Percentiles rank a stretch among this genome's conserved stretches.
These are phyloP conservation scores for Hypholoma sublateritium DNA, from an alignment of 768 basidiomycete species.

Conservation along the genomic window DNA sequence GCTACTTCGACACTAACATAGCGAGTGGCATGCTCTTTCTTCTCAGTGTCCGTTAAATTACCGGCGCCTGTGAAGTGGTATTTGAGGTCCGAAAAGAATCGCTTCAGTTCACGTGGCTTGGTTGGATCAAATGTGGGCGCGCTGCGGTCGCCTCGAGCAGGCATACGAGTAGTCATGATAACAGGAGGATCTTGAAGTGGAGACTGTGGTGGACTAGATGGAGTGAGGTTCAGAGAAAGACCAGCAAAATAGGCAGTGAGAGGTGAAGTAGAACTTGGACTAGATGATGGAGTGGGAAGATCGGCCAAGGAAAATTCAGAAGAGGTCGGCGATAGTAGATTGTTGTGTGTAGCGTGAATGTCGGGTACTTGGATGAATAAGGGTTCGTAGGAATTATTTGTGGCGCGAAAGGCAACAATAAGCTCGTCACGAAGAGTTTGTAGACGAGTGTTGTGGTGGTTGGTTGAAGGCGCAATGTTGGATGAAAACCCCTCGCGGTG, in stretches of 20 bases:
- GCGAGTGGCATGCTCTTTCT: background rate
- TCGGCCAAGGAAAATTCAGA: background rate
- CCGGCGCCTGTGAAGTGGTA: background rate
- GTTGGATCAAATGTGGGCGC: constrained; percentile 13
- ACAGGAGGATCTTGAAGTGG: no score
- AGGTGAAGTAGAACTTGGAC: background rate
- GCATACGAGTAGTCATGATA: constrained; percentile 9
- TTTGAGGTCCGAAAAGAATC: background rate
- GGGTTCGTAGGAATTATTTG: constrained; percentile 3
- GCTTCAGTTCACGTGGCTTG: background rate
- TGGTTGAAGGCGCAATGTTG: constrained; percentile 8
- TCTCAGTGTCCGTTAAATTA: background rate
- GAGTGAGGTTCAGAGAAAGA: background rate
- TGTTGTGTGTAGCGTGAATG: background rate
- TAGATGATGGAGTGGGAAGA: background rate
- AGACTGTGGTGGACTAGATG: background rate
- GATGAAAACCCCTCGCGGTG: constrained; percentile 17
- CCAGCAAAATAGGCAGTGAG: background rate
- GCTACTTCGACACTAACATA: background rate
- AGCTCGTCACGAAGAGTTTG: constrained; percentile 7
- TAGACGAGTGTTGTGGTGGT: background rate
- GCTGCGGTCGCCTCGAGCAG: constrained; percentile 7
- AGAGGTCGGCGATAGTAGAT: constrained; percentile 1
- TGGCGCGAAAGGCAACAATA: constrained; percentile 5
- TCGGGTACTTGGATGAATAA: constrained; percentile 4